Percentiles rank a stretch among this genome's conserved stretches.
Conservation (phyloP, 2,329 filamentous ascomycete genomes). For the Arthrobotrys musiformis region DNA sequence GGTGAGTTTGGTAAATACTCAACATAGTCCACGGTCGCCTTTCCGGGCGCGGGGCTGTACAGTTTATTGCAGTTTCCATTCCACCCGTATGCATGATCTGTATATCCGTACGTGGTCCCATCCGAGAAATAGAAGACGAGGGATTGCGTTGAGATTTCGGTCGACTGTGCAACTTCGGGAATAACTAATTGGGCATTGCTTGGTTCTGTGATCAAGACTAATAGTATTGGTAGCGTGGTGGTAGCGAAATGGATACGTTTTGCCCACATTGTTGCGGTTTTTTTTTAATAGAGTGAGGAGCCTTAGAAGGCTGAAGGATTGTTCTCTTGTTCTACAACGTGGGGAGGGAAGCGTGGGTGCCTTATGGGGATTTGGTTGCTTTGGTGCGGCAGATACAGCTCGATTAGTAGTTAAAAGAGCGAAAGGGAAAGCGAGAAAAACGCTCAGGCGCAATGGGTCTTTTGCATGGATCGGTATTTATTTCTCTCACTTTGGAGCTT, state of each 20-base stretch:
- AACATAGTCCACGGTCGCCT: conserved; percentile 42
- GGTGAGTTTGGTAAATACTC: conserved; percentile 24
- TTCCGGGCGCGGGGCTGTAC: conserved; percentile 29
- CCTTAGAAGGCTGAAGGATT: conserved; percentile 11
- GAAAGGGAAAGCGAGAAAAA: no score
- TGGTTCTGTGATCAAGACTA: background rate
- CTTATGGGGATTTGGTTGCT: conserved; percentile 14
- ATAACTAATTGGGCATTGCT: conserved; percentile 30
- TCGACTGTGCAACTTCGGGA: background rate
- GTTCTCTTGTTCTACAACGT: background rate
- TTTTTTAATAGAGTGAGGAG: background rate
- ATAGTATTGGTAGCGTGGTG: background rate
- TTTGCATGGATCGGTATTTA: no score
- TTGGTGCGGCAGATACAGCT: no score
- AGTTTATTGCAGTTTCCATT: conserved; percentile 51
- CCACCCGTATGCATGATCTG: conserved; percentile 46
- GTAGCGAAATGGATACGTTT: conserved; percentile 1
- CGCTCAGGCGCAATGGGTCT: no score
- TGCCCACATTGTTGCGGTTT: conserved; percentile 8
- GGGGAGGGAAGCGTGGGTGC: background rate
- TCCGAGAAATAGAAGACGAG: conserved; percentile 49
- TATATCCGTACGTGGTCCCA: conserved; percentile 43
- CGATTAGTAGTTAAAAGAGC: no score
- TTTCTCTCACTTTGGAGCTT: no score
- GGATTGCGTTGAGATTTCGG: conserved; percentile 7